These are phyloP conservation scores for Candida andamanensis DNA, from an alignment of 805 yeast genomes.

Conservation along the genomic window DNA sequence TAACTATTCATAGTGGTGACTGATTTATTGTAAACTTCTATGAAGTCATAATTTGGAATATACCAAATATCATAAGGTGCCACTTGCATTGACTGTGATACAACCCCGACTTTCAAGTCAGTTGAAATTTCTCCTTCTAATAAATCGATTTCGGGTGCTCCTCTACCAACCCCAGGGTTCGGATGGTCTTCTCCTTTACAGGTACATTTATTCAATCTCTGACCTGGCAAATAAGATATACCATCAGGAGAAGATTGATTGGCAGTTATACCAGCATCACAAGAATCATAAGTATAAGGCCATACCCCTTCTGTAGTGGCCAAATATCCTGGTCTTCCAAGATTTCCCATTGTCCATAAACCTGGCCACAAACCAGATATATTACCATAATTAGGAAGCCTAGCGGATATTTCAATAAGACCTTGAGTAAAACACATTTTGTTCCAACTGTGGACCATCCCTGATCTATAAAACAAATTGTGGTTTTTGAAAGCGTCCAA, in stretches of 20 bases:
- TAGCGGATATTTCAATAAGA: slow-evolving; percentile 26
- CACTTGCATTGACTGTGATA: slow-evolving; percentile 86
- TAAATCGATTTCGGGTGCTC: slow-evolving; percentile 73
- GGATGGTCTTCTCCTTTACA: slow-evolving; percentile 36
- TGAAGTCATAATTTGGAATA: slow-evolving; percentile 76
- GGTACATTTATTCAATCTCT: slow-evolving; percentile 28
- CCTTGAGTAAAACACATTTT: slow-evolving; percentile 35
- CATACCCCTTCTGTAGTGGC: slow-evolving; percentile 36
- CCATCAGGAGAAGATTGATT: slow-evolving; percentile 39
- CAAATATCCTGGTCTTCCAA: slow-evolving; percentile 36
- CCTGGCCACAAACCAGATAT: slow-evolving; percentile 40
- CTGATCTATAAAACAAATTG: slow-evolving; percentile 32
- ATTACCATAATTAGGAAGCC: slow-evolving; percentile 32
- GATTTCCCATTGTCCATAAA: slow-evolving; percentile 38
- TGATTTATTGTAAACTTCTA: slow-evolving; percentile 64
- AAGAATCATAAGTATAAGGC: slow-evolving; percentile 37
- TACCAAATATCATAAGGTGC: slow-evolving; percentile 97
- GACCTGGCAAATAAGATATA: slow-evolving; percentile 37
- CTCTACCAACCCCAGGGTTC: slow-evolving; percentile 33
- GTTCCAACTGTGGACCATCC: slow-evolving; percentile 39
- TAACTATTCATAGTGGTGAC: slow-evolving; percentile 81
- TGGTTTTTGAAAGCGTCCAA: slow-evolving; percentile 37
- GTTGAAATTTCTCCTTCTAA: slow-evolving; percentile 78
- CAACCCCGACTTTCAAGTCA: slow-evolving; percentile 52
- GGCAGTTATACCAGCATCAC: slow-evolving; percentile 39